Base-by-base conservation (phyloP, 257 asterid species). In the Parsonsia alboflavescens region DNA sequence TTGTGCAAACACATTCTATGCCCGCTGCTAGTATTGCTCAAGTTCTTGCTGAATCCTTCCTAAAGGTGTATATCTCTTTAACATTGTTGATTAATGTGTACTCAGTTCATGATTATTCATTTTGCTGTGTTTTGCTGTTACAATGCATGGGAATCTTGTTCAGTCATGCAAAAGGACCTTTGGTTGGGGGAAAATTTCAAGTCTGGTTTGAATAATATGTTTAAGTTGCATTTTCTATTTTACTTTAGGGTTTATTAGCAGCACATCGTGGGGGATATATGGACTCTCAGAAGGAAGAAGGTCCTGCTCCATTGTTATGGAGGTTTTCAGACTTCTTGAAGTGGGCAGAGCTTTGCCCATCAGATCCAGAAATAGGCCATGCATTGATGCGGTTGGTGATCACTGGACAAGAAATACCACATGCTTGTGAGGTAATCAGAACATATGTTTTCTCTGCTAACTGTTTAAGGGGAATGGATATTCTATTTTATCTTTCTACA, bases 211-310 rank as follows among this genome's bases (percentile, higher is more conserved):
- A 49, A 0, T 45, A 56, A 44, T 28, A 46, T 44, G 6, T 76
- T 70, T 71, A 36, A 70, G 68, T 30, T 77, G 39, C 33, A 49
- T 61, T 56, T 62, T 39, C 57, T 59, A 41, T 71, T 41, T 75
- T 73, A 13, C 70, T 76, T 39, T 87, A 95, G 99, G 99, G 99
- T 81, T 85, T 95, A 74, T 84, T 95, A 84, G 99, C 99, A 48
- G 98, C 99, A 74, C 98, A 95, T 85, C 98, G 99, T 86, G 99
- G 99, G 75, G 99, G 99, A 68, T 95, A 95, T 81, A 95, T 95
- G 93, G 99, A 94, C 72, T 88, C 91, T 71, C 99, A 94, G 85
- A 94, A 89, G 87, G 99, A 94, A 58, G 99, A 95, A 89, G 99
- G 99, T 59, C 99, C 99, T 75, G 97, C 99, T 54, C 99, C 99